A percentile compares a stretch with the other conserved stretches of the same genome.
These are phyloP conservation scores for Chloranthus sessilifolius DNA, from an alignment of 164 flowering plant genomes.

Conservation along the genomic window DNA sequence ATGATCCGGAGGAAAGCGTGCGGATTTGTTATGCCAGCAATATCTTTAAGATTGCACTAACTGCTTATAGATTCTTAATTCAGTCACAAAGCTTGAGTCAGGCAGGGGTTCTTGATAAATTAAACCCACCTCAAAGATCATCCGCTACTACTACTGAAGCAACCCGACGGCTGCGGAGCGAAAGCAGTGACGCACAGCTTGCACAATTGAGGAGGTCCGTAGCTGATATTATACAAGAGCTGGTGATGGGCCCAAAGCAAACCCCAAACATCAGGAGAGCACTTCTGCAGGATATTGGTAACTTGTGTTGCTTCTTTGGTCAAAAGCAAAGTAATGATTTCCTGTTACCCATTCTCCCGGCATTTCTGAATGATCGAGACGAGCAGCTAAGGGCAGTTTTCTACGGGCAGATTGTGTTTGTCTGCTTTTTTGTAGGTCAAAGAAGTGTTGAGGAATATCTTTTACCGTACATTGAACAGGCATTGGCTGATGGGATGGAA, in stretches of 20 bases:
- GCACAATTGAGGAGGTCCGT: conserved; percentile 75
- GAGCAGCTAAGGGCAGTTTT: conserved; percentile 88
- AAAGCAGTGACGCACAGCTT: conserved; percentile 58
- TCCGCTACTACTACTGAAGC: conserved; percentile 29
- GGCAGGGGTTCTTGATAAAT: conserved; percentile 77
- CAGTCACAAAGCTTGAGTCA: conserved; percentile 73
- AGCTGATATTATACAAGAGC: conserved; percentile 91
- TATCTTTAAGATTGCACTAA: conserved; percentile 80
- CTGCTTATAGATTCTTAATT: conserved; percentile 80
- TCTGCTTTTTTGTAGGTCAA: conserved; percentile 94
- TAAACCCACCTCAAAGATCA: conserved; percentile 36
- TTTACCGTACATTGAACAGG: conserved; percentile 94
- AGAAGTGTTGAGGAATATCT: conserved; percentile 99
- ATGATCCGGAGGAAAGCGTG: conserved; percentile 98
- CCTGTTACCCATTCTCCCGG: conserved; percentile 89
- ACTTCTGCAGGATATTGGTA: conserved; percentile 77
- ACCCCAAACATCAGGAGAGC: conserved; percentile 95
- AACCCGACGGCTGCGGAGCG: conserved; percentile 34
- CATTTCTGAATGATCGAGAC: conserved; percentile 92
- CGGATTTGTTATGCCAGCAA: conserved; percentile 91
- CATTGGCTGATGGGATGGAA: conserved; percentile 77
- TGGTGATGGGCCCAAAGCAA: conserved; percentile 98
- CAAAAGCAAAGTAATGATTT: conserved; percentile 91
- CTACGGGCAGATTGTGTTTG: conserved; percentile 77
- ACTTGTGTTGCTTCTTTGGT: conserved; percentile 90